Percentiles rank a stretch among this genome's conserved stretches.
Conservation (phyloP, 2,329 filamentous ascomycete species). For the Claviceps purpurea region DNA sequence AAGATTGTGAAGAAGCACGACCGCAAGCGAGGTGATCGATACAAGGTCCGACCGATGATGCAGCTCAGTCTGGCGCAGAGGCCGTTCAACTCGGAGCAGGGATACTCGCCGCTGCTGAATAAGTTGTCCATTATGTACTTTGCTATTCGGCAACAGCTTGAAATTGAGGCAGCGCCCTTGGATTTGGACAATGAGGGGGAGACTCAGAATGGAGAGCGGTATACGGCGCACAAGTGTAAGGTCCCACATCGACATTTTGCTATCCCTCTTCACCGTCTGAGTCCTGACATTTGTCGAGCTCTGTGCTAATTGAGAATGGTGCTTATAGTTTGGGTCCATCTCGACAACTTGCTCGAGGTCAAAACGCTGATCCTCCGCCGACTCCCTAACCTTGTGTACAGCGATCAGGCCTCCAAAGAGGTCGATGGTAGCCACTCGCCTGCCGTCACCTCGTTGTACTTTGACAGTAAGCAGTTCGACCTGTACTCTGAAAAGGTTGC, state of each 20-base stretch:
- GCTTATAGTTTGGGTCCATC: slow-evolving; percentile 76
- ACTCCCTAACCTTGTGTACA: slow-evolving; percentile 85
- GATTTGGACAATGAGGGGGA: slow-evolving; percentile 41
- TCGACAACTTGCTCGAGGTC: slow-evolving; percentile 89
- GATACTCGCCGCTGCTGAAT: slow-evolving; percentile 81
- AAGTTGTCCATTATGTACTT: slow-evolving; percentile 92
- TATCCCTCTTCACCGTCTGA: too few species aligned
- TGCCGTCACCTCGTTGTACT: slow-evolving; percentile 89
- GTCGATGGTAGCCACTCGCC: slow-evolving; percentile 73
- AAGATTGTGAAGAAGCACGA: slow-evolving; percentile 99
- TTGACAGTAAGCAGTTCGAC: slow-evolving; percentile 76
- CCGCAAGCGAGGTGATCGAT: slow-evolving; percentile 72
- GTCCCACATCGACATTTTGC: neutral
- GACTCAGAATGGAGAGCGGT: slow-evolving; percentile 54
- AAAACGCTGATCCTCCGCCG: slow-evolving; percentile 90
- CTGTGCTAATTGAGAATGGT: neutral
- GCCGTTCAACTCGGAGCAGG: slow-evolving; percentile 84
- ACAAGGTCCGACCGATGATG: slow-evolving; percentile 82
- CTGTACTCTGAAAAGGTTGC: slow-evolving; percentile 80
- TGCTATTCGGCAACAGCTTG: slow-evolving; percentile 74
- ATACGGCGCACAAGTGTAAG: slow-evolving; percentile 78
- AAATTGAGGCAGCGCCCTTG: slow-evolving; percentile 33
- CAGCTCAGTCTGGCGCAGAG: slow-evolving; percentile 78
- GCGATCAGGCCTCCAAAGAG: slow-evolving; percentile 71
- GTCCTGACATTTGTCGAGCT: neutral